phyloP scores from a whole-genome alignment of 805 yeast species.

The Yamadazyma paraphyllophila region DNA sequence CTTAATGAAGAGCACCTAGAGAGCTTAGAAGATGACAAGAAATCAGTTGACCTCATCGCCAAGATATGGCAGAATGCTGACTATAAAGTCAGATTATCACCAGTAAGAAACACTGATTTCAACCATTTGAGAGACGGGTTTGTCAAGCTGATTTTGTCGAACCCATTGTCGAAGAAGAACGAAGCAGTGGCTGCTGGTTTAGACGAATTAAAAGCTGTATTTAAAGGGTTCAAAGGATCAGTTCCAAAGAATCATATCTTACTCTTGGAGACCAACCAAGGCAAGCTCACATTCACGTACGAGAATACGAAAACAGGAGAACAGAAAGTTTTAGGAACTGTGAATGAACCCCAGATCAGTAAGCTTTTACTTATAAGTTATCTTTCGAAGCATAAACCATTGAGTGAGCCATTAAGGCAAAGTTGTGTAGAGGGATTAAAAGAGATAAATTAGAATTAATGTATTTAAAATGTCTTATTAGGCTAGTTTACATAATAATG shows the following conservation, averaged over 20 bases:
- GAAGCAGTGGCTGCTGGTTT: constrained; percentile 55
- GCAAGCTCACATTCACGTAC: constrained; percentile 25
- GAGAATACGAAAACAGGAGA: constrained; percentile 26
- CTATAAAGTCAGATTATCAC: constrained; percentile 73
- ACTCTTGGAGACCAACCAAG: constrained; percentile 46
- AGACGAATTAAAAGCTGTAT: constrained; percentile 60
- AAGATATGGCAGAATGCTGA: constrained; percentile 60
- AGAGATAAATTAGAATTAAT: neutral
- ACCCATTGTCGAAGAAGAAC: constrained; percentile 53
- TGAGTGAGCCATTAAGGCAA: constrained; percentile 53
- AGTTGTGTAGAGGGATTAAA: constrained; percentile 36
- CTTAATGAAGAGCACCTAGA: constrained; percentile 29
- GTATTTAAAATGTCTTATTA: neutral
- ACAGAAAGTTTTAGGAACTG: constrained; percentile 49
- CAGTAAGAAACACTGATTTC: constrained; percentile 88
- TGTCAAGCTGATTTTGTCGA: constrained; percentile 72
- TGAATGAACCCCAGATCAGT: constrained; percentile 60
- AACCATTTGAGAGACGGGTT: constrained; percentile 88
- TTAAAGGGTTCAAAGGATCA: constrained; percentile 59
- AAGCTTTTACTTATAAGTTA: constrained; percentile 74
- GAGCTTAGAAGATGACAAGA: constrained; percentile 47
- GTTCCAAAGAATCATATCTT: constrained; percentile 74
- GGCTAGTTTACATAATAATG: constrained; percentile 78
- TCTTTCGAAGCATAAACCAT: constrained; percentile 65
- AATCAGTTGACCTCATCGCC: constrained; percentile 53